Evolutionary conservation across 1,284 basidiomycete species (phyloP).

Genomic region (Naganishia liquefaciens): DNA sequence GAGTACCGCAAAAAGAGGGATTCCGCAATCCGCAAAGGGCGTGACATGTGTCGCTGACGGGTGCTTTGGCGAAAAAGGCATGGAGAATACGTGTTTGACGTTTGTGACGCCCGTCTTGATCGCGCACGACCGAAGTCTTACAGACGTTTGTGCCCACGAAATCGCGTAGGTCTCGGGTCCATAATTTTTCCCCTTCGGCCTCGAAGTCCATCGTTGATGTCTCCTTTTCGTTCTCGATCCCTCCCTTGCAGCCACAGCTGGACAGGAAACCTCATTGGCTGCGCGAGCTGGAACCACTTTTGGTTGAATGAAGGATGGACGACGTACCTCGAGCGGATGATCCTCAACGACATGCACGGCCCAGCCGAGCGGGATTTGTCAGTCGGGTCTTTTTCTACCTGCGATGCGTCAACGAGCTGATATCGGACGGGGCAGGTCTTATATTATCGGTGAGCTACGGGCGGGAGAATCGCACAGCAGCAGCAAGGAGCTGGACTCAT

Average conservation of each 20-base stretch:
- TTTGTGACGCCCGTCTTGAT: slow-evolving; percentile 85
- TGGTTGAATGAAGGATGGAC: slow-evolving; percentile 93
- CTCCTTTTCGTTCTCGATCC: too few species aligned
- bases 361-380: slow-evolving; percentile 73
- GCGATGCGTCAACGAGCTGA: neutral
- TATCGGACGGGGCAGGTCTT: slow-evolving; percentile 41
- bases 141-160: slow-evolving; percentile 77
- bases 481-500: slow-evolving; percentile 62
- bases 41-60: neutral
- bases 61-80: slow-evolving; percentile 35
- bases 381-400: slow-evolving; percentile 36
- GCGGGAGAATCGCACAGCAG: too few species aligned
- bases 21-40: neutral
- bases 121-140: slow-evolving; percentile 77
- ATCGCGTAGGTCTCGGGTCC: too few species aligned
- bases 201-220: too few species aligned
- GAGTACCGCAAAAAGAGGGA: too few species aligned
- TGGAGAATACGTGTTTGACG: slow-evolving; percentile 67
- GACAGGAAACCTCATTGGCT: slow-evolving; percentile 76
- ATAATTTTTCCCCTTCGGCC: too few species aligned
- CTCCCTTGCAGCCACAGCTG: slow-evolving; percentile 66
- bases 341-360: slow-evolving; percentile 72
- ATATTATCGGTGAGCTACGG: slow-evolving; percentile 42
- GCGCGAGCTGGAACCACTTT: slow-evolving; percentile 64
- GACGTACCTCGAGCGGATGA: slow-evolving; percentile 85